phyloP scores from a whole-genome alignment of 352 stramenopile species.

The Phytophthora pseudosyringae region DNA sequence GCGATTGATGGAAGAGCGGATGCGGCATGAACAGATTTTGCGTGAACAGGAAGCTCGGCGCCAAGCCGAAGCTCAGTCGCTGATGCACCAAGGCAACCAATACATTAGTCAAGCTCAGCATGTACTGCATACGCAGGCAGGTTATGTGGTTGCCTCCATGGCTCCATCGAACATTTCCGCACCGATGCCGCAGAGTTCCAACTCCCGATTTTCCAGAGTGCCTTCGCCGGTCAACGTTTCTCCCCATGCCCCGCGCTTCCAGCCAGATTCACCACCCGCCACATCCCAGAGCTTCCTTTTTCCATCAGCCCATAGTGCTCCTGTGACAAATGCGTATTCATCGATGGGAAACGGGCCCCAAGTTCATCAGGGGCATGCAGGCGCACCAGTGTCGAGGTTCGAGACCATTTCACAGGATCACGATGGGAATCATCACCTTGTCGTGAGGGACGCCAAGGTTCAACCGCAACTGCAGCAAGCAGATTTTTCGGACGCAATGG shows the following conservation, averaged over 20 bases:
- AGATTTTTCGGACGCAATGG: conserved; percentile 27
- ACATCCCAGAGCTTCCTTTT: conserved; percentile 10
- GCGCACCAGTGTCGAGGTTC: conserved; percentile 19
- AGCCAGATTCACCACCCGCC: conserved; percentile 10
- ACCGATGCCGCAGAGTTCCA: conserved; percentile 16
- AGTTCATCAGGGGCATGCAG: conserved; percentile 21
- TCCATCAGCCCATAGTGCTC: conserved; percentile 4
- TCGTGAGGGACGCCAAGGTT: conserved; percentile 29
- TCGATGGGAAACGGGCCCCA: conserved; percentile 7
- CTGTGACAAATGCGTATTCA: conserved; percentile 17
- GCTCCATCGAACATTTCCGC: conserved; percentile 17
- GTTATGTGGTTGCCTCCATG: conserved; percentile 21
- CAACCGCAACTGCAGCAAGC: conserved; percentile 28
- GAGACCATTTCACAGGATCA: conserved; percentile 36
- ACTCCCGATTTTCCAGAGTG: conserved; percentile 13
- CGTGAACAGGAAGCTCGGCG: conserved; percentile 13
- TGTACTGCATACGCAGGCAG: conserved; percentile 24
- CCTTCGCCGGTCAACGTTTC: conserved; percentile 24
- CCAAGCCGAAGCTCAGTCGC: conserved; percentile 20
- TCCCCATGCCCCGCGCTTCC: conserved; percentile 17
- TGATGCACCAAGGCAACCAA: conserved; percentile 17
- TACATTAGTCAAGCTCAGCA: conserved; percentile 34
- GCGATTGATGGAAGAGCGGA: conserved; percentile 25
- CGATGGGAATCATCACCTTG: conserved; percentile 24
- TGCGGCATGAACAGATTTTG: conserved; percentile 27